These are phyloP conservation scores for Trichoderma cornu-damae DNA, from an alignment of 2,329 filamentous ascomycete genomes.

Conservation along the genomic window DNA sequence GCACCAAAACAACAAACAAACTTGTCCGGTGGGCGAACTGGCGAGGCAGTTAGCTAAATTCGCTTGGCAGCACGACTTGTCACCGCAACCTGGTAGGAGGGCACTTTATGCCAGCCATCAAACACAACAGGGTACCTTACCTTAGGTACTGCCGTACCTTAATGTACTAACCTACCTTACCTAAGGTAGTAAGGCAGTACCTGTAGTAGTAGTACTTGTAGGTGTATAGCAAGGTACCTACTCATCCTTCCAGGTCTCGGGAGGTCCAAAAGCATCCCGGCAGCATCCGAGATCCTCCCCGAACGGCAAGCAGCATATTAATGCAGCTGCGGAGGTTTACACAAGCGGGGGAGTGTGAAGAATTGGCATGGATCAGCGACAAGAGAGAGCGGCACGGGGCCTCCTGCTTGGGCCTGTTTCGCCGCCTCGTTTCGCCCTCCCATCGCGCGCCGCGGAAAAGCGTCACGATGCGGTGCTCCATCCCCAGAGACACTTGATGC, in stretches of 20 bases:
- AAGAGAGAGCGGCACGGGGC: not conserved
- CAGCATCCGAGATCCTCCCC: slow-evolving; percentile 16
- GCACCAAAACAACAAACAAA: not conserved
- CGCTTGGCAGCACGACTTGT: not conserved
- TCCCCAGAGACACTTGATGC: not conserved
- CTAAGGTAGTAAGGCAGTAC: too few relatives aligned
- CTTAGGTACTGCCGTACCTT: too few relatives aligned
- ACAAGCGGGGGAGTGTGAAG: slow-evolving; percentile 9
- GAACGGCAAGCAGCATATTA: slow-evolving; percentile 9
- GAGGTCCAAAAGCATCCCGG: slow-evolving; percentile 11
- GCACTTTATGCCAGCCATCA: not conserved
- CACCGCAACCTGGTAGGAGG: too few relatives aligned
- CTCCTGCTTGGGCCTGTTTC: not conserved
- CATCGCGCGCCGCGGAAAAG: not conserved
- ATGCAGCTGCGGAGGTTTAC: slow-evolving; percentile 1
- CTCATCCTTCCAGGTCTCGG: not conserved
- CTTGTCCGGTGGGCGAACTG: not conserved
- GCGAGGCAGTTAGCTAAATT: too few relatives aligned
- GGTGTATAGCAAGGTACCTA: too few relatives aligned
- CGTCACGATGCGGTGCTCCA: not conserved
- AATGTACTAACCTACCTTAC: too few relatives aligned
- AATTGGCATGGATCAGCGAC: not conserved
- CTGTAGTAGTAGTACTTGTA: too few relatives aligned
- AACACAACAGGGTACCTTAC: not conserved
- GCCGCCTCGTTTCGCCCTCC: not conserved